Percentiles rank a stretch among this genome's conserved stretches.
Conservation (phyloP, 495 filamentous ascomycete genomes). For the Podospora pseudopauciseta region DNA sequence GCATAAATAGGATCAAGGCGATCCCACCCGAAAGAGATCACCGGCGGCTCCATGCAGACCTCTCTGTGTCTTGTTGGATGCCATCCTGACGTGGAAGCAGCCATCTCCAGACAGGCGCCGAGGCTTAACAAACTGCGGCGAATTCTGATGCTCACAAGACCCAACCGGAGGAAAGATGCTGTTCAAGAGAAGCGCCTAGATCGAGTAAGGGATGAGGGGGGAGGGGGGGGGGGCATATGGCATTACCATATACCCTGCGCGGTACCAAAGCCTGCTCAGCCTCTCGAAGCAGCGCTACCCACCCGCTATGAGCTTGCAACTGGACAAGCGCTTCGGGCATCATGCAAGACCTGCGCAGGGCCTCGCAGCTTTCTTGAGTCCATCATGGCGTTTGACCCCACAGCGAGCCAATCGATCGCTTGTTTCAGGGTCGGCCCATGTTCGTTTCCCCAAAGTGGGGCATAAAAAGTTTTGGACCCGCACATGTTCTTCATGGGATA, state of each 20-base stretch:
- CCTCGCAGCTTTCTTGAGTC: neutral
- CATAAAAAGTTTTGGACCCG: conserved; percentile 20
- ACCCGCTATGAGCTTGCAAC: neutral
- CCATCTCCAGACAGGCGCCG: conserved; percentile 19
- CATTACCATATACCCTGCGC: conserved; percentile 21
- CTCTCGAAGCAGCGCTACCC: neutral
- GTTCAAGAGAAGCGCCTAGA: conserved; percentile 17
- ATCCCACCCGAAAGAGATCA: conserved; percentile 2
- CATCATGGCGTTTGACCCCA: neutral
- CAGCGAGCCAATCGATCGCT: neutral
- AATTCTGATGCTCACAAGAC: neutral
- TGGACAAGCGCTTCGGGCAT: conserved; percentile 22
- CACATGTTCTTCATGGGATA: conserved; percentile 14
- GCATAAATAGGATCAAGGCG: conserved; percentile 13
- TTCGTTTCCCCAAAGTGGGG: conserved; percentile 10
- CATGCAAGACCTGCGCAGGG: conserved; percentile 18
- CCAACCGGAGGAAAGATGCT: neutral
- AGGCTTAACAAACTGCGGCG: conserved; percentile 8
- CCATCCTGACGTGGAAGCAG: conserved; percentile 6
- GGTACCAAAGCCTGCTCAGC: neutral
- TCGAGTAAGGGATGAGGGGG: conserved; percentile 1
- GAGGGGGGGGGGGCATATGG: conserved; percentile 23
- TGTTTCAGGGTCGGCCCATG: conserved; percentile 15
- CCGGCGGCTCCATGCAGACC: conserved; percentile 18
- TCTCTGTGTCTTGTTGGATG: neutral